Conservation (phyloP, 108 stramenopile species). For the Nannochloropsis gaditana region DNA sequence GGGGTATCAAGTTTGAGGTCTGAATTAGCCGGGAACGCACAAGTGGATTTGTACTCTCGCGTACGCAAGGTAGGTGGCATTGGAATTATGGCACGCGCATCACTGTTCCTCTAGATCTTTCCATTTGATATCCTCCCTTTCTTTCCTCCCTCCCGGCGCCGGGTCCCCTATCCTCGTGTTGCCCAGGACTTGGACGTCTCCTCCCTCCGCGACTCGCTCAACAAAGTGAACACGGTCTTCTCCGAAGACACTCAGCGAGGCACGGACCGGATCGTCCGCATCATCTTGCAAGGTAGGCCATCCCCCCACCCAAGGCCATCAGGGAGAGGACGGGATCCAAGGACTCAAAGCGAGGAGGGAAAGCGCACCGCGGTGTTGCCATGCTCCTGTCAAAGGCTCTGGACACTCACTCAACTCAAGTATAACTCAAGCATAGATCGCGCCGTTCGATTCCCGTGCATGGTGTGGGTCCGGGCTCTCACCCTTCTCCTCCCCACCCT, state of each 20-base stretch:
- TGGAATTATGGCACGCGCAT: no score
- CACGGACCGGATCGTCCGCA: constrained; percentile 11
- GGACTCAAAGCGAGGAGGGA: no score
- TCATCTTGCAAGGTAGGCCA: constrained; percentile 9
- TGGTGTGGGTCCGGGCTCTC: background rate
- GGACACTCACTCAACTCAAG: background rate
- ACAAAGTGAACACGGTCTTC: constrained; percentile 15
- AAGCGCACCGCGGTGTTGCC: background rate
- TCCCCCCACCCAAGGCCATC: no score
- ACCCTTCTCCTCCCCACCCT: background rate
- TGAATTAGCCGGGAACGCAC: background rate
- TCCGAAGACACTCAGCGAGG: constrained; percentile 25
- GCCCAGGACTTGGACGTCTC: background rate
- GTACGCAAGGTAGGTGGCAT: background rate
- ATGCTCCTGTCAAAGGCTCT: background rate
- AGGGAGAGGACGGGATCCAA: no score
- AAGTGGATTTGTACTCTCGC: background rate
- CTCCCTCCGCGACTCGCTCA: constrained; percentile 15
- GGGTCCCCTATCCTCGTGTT: background rate
- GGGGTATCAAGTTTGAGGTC: background rate
- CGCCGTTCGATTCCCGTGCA: background rate
- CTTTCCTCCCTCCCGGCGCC: background rate
- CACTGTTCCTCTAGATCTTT: no score
- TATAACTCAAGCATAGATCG: background rate
- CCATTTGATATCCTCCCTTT: background rate